Conservation (phyloP, 2,329 filamentous ascomycete genomes). For the Talaromyces amestolkiae region DNA sequence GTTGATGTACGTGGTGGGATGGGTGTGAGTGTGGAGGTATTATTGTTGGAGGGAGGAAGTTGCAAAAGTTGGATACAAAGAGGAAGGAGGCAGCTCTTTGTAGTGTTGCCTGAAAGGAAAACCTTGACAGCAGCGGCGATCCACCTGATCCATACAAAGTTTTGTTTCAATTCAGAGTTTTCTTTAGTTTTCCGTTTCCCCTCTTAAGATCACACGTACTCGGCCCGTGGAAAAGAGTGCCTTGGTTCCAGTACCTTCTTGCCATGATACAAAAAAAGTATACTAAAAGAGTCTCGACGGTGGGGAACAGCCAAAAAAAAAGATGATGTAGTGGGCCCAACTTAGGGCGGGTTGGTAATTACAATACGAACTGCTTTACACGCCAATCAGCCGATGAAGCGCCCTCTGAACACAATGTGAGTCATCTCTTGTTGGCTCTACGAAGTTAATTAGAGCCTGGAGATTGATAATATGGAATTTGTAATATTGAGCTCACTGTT, state of each 20-base stretch:
- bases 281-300: not conserved
- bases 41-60: not conserved
- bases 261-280: not conserved
- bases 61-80: not conserved
- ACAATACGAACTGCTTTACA: not conserved
- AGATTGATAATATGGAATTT: not conserved
- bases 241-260: constrained; percentile 11
- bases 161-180: constrained; percentile 1
- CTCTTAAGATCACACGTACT: not conserved
- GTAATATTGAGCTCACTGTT: not conserved
- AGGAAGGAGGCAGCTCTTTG: constrained; percentile 9
- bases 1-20: not conserved
- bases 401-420: not conserved
- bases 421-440: not conserved
- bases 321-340: not conserved
- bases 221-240: constrained; percentile 6
- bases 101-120: constrained; percentile 9
- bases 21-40: not conserved
- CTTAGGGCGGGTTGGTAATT: constrained; percentile 1
- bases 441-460: not conserved
- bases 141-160: constrained; percentile 4
- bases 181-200: not conserved
- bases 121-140: constrained; percentile 10
- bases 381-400: not conserved
- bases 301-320: constrained; percentile 1